Evolutionary conservation across 805 yeast species (phyloP), one percentile per base, ranked within the genome.

Genomic region (Tetrapisispora namnaoensis): DNA sequence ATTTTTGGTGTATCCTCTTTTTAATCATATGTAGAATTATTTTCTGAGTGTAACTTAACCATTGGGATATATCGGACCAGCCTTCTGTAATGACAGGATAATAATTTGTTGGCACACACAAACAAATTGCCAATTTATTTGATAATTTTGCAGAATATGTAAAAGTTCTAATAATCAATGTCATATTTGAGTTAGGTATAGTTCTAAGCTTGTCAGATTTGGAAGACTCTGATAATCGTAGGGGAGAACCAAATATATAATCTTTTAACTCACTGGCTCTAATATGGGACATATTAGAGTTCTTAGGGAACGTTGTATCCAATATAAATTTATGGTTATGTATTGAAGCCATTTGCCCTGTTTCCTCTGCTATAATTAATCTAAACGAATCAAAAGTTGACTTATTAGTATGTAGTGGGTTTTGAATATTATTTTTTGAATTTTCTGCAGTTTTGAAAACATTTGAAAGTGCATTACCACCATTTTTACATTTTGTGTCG

Each of bases 171-270:
- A 71, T 64, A 4, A 69, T 53, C 46, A 70, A 47, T 18, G 68
- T 57, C 9, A 69, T 58, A 16, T 60, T 54, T 44, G 65, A 58
- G 50, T 63, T 53, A 27, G 65, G 57, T 46, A 59, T 53, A 28
- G 54, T 44, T 52, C 64, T 53, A 52, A 60, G 54, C 49, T 59
- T 70, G 60, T 44, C 69, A 35, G 53, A 56, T 36, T 55, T 54
- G 27, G 55, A 59, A 49, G 52, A 56, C 40, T 54, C 63, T 43
- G 50, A 63, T 49, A 55, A 61, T 52, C 65, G 61, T 51, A 71
- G 57, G 3, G 69, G 66, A 16, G 72, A 70, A 1, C 75, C 73
- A 55, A 71, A 70, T 49, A 68, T 66, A 46, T 67, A 63, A 27
- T 70, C 72, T 47, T 65, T 60, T 42, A 71, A 51, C 42, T 68